These are phyloP conservation scores for Albugo laibachii DNA, from an alignment of 352 stramenopile species.

Conservation along the genomic window DNA sequence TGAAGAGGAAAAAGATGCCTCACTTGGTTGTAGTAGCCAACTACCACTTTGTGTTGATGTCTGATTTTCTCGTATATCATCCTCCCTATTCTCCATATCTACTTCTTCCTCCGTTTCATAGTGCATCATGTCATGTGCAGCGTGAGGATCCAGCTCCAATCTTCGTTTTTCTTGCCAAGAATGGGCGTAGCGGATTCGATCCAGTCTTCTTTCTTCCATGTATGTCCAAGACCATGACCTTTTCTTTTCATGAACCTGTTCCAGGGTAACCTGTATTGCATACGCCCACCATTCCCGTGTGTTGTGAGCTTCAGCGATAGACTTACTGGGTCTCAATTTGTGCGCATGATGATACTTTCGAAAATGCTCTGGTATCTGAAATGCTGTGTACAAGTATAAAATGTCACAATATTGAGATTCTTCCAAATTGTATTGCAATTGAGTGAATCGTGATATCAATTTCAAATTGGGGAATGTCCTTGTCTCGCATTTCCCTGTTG, in stretches of 20 bases:
- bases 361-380: slow-evolving; percentile 53
- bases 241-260: slow-evolving; percentile 41
- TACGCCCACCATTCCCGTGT: slow-evolving; percentile 58
- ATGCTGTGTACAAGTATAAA: slow-evolving; percentile 45
- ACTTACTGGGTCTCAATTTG: slow-evolving; percentile 27
- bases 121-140: slow-evolving; percentile 21
- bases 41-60: no score
- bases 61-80: neutral
- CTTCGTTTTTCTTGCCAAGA: slow-evolving; percentile 29
- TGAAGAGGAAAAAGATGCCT: no score
- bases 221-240: slow-evolving; percentile 61
- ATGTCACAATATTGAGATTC: slow-evolving; percentile 79
- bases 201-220: slow-evolving; percentile 62
- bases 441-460: slow-evolving; percentile 58
- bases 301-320: slow-evolving; percentile 27
- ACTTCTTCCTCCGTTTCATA: slow-evolving; percentile 35
- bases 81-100: slow-evolving; percentile 4
- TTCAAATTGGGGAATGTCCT: slow-evolving; percentile 60
- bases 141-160: slow-evolving; percentile 12
- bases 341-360: slow-evolving; percentile 64
- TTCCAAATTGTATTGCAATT: slow-evolving; percentile 59
- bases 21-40: no score
- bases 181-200: slow-evolving; percentile 46
- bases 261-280: slow-evolving; percentile 35
- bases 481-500: slow-evolving; percentile 62